These are phyloP conservation scores for Hygrocybe coccinea DNA, from an alignment of 768 basidiomycete genomes.

Conservation along the genomic window DNA sequence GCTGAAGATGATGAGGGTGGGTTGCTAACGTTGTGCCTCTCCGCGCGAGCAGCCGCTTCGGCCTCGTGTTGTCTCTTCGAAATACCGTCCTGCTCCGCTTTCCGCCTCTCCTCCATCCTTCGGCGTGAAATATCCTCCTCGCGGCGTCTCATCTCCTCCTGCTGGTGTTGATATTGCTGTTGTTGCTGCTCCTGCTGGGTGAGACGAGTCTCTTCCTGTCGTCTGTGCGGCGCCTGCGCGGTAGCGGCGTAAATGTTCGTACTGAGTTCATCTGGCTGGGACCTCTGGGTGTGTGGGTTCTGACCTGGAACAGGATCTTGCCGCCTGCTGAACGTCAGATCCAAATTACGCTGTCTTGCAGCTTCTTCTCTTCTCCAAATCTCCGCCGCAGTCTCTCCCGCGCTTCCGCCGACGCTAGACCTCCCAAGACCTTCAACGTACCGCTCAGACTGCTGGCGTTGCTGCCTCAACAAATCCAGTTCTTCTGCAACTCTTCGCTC, in stretches of 20 bases:
- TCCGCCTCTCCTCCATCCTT: slow-evolving; percentile 37
- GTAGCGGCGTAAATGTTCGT: background rate
- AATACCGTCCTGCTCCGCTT: slow-evolving; percentile 55
- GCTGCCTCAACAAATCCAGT: slow-evolving; percentile 34
- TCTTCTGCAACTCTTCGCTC: slow-evolving; percentile 30
- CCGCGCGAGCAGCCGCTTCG: slow-evolving; percentile 44
- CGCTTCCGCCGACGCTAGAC: slow-evolving; percentile 8
- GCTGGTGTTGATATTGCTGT: background rate
- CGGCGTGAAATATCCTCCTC: slow-evolving; percentile 44
- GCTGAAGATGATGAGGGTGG: slow-evolving; percentile 17
- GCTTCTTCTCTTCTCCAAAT: slow-evolving; percentile 12
- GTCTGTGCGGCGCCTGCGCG: slow-evolving; percentile 13
- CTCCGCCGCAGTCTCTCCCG: background rate
- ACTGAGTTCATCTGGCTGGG: background rate
- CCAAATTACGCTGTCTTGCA: slow-evolving; percentile 2
- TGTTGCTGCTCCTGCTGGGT: slow-evolving; percentile 33
- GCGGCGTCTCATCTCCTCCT: slow-evolving; percentile 40
- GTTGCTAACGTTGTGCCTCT: slow-evolving; percentile 31
- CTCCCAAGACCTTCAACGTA: slow-evolving; percentile 32
- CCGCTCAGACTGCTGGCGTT: slow-evolving; percentile 28
- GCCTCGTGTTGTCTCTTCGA: slow-evolving; percentile 55
- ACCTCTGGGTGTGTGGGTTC: background rate
- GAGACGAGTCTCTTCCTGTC: slow-evolving; percentile 27
- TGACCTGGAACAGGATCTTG: background rate
- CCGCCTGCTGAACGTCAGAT: slow-evolving; percentile 9